A percentile compares a stretch with the other conserved stretches of the same genome.
phyloP scores from a whole-genome alignment of 2,329 filamentous ascomycete genomes.

The Cladophialophora exuberans region DNA sequence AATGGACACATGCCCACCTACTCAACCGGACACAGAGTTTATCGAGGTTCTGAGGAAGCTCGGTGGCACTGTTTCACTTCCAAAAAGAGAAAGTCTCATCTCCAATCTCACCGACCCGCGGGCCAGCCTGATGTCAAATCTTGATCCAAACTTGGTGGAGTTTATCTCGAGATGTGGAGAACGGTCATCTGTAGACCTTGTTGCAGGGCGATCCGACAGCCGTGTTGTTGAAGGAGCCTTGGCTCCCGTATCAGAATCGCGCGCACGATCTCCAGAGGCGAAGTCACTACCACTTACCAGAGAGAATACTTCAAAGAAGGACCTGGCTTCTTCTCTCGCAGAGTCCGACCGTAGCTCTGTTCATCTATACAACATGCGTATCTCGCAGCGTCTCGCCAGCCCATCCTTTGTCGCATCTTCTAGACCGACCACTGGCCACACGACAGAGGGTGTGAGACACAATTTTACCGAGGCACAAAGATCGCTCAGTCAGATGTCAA shows the following conservation, averaged over 20 bases:
- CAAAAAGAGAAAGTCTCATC: conserved; percentile 7
- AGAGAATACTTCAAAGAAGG: conserved; percentile 5
- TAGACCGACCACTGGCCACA: conserved; percentile 24
- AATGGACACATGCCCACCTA: not conserved
- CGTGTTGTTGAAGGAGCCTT: not conserved
- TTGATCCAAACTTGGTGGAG: conserved; percentile 28
- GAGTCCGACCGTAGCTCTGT: conserved; percentile 28
- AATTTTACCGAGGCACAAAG: conserved; percentile 8
- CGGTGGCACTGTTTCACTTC: not conserved
- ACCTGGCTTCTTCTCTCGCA: conserved; percentile 11
- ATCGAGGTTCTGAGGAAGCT: conserved; percentile 5
- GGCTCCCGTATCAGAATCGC: not conserved
- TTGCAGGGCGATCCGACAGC: not conserved
- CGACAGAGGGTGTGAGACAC: conserved; percentile 1
- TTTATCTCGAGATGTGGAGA: conserved; percentile 25
- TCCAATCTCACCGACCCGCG: conserved; percentile 9
- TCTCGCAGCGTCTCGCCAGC: conserved; percentile 34
- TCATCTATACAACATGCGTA: conserved; percentile 36
- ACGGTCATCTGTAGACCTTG: not conserved
- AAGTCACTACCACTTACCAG: conserved; percentile 1
- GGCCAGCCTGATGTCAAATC: conserved; percentile 22
- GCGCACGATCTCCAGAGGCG: no score
- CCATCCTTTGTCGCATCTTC: conserved; percentile 22
- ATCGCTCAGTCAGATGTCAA: not conserved
- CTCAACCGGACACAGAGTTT: not conserved